A percentile compares a stretch with the other conserved stretches of the same genome.
Evolutionary conservation across 2,329 filamentous ascomycete genomes (phyloP).

Genomic region (Fusarium newnesense): DNA sequence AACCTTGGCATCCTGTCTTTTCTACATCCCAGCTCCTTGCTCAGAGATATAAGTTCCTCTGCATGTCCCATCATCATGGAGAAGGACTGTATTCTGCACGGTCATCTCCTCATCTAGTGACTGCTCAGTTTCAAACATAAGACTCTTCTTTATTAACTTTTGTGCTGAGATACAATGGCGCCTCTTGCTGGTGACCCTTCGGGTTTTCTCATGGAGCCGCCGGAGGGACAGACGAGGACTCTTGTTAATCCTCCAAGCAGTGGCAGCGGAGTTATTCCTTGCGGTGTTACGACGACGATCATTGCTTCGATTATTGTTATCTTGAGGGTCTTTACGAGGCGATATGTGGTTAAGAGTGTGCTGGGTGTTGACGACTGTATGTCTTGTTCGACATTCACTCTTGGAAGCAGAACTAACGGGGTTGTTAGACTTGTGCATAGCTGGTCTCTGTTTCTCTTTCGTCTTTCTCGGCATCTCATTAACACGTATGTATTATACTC

Average conservation of each 20-base stretch:
- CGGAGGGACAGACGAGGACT: slow-evolving; percentile 39
- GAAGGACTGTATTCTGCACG: neutral
- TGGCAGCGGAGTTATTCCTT: slow-evolving; percentile 36
- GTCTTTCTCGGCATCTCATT: slow-evolving; percentile 38
- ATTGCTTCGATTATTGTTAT: slow-evolving; percentile 38
- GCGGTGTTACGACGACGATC: slow-evolving; percentile 37
- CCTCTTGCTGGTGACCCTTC: slow-evolving; percentile 68
- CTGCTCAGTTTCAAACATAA: slow-evolving; percentile 7
- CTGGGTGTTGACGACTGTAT: slow-evolving; percentile 46
- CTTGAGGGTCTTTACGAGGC: slow-evolving; percentile 44
- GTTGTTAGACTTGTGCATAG: slow-evolving; percentile 40
- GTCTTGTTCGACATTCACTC: neutral
- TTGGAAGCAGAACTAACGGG: neutral
- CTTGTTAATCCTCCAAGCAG: slow-evolving; percentile 36
- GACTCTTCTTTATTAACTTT: neutral
- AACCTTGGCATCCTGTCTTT: slow-evolving; percentile 2
- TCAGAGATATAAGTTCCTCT: slow-evolving; percentile 31
- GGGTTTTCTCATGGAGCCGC: slow-evolving; percentile 42
- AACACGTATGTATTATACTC: slow-evolving; percentile 31
- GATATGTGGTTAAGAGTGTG: slow-evolving; percentile 41
- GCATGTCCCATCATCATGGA: slow-evolving; percentile 8
- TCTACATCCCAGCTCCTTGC: slow-evolving; percentile 9
- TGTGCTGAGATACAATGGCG: slow-evolving; percentile 27
- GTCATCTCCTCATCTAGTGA: slow-evolving; percentile 17
- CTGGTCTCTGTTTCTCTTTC: slow-evolving; percentile 39